Evolutionary conservation across 805 yeast genomes (phyloP).

Genomic region (Scheffersomyces spartinae): DNA sequence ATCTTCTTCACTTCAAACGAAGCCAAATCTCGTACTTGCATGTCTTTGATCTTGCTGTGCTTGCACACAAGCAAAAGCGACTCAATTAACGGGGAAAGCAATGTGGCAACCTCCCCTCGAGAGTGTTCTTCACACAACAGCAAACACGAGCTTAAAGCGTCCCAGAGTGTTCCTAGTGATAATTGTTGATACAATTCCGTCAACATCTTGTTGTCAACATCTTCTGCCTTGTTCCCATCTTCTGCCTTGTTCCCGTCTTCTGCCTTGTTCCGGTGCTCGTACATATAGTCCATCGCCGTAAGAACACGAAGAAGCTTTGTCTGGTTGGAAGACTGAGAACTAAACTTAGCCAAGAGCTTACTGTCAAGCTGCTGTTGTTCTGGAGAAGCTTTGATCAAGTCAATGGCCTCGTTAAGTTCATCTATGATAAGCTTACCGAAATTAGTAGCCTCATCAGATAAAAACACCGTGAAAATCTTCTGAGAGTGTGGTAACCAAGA

Average conservation of each 20-base stretch:
- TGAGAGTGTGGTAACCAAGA: slow-evolving; percentile 51
- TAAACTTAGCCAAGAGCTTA: slow-evolving; percentile 52
- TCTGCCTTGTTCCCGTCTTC: slow-evolving; percentile 8
- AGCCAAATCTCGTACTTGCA: slow-evolving; percentile 39
- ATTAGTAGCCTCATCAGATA: slow-evolving; percentile 50
- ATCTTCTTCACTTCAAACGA: slow-evolving; percentile 52
- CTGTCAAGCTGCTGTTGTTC: slow-evolving; percentile 34
- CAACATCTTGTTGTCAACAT: slow-evolving; percentile 33
- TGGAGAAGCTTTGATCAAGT: slow-evolving; percentile 26
- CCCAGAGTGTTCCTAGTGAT: slow-evolving; percentile 76
- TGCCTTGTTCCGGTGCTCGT: slow-evolving; percentile 31
- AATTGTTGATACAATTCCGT: slow-evolving; percentile 54
- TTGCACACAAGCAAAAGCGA: slow-evolving; percentile 95
- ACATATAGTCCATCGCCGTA: slow-evolving; percentile 80
- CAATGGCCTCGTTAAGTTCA: slow-evolving; percentile 42
- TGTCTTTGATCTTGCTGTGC: slow-evolving; percentile 55
- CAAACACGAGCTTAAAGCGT: slow-evolving; percentile 65
- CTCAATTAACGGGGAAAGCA: slow-evolving; percentile 77
- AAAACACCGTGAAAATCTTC: slow-evolving; percentile 51
- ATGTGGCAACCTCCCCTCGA: slow-evolving; percentile 56
- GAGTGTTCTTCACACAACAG: slow-evolving; percentile 50
- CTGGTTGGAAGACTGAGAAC: slow-evolving; percentile 75
- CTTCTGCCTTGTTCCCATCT: slow-evolving; percentile 2
- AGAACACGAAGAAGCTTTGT: slow-evolving; percentile 76
- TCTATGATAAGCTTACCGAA: slow-evolving; percentile 43